Conservation (phyloP, 2,329 filamentous ascomycete genomes). For the Botrytis galanthina region DNA sequence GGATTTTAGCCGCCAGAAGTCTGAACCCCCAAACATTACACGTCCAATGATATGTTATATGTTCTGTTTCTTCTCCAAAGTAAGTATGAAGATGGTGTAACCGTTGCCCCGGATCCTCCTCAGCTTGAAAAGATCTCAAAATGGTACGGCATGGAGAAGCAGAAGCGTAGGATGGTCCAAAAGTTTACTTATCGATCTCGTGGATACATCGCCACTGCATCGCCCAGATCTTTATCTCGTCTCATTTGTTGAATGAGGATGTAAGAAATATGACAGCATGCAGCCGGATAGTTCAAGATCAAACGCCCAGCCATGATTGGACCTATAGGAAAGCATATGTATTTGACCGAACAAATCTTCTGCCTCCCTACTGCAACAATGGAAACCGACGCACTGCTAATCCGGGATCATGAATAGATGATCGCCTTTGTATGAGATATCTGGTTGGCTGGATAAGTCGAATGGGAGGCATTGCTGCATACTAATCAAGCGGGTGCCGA, state of each 20-base stretch:
- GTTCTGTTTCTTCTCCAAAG: neutral
- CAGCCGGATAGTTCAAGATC: neutral
- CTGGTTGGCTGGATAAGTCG: constrained; percentile 14
- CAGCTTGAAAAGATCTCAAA: neutral
- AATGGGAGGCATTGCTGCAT: constrained; percentile 2
- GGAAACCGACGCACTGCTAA: constrained; percentile 16
- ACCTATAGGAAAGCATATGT: neutral
- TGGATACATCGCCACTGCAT: neutral
- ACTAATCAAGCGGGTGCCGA: constrained; percentile 7
- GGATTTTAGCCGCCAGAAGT: constrained; percentile 2
- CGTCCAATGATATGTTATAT: constrained; percentile 10
- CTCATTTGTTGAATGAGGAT: neutral
- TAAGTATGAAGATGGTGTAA: neutral
- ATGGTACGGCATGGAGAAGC: neutral
- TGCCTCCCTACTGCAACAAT: neutral
- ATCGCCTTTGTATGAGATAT: constrained; percentile 3
- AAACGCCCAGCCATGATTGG: neutral
- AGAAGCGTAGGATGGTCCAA: neutral
- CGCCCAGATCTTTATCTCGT: constrained; percentile 1
- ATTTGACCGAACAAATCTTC: neutral
- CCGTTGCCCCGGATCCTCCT: constrained; percentile 12
- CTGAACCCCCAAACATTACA: neutral
- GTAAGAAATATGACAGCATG: constrained; percentile 10
- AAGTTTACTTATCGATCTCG: neutral
- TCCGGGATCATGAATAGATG: constrained; percentile 20